Conservation (phyloP, 768 basidiomycete species). For the Tulasnella sp. region DNA sequence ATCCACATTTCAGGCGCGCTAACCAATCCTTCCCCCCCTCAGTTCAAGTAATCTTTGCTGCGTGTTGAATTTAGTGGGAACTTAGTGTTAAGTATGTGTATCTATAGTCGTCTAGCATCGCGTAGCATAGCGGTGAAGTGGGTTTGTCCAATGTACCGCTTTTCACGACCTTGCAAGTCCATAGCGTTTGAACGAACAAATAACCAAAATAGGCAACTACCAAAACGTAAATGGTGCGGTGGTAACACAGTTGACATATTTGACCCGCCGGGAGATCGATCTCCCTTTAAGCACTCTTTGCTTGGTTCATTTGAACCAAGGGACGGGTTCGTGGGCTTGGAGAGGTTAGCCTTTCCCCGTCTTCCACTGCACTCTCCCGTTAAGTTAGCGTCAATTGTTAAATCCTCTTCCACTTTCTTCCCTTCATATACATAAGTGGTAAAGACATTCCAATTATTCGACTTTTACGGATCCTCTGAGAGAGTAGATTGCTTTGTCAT, state of each 20-base stretch:
- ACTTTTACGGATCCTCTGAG: not conserved
- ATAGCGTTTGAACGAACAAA: not conserved
- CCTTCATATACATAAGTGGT: not conserved
- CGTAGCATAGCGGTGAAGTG: not conserved
- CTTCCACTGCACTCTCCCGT: too few relatives aligned
- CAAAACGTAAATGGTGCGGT: too few relatives aligned
- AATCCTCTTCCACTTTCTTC: not conserved
- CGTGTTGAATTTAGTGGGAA: not conserved
- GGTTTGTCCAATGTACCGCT: not conserved
- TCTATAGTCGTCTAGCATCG: not conserved
- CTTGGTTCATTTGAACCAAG: too few relatives aligned
- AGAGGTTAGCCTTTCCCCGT: too few relatives aligned
- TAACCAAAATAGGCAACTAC: too few relatives aligned
- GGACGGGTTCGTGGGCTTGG: too few relatives aligned
- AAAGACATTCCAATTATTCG: not conserved
- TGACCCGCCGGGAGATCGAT: too few relatives aligned
- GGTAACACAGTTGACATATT: too few relatives aligned
- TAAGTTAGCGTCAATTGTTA: too few relatives aligned
- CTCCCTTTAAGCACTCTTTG: too few relatives aligned
- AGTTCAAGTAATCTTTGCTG: constrained; percentile 9
- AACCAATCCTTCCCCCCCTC: not conserved
- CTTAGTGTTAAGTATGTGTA: not conserved
- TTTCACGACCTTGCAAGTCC: not conserved
- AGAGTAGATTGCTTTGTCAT: constrained; percentile 1
- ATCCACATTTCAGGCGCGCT: not conserved